Percentiles rank a stretch among this genome's conserved stretches.
phyloP scores from a whole-genome alignment of 2,329 filamentous ascomycete species.

The Tolypocladium sp. region DNA sequence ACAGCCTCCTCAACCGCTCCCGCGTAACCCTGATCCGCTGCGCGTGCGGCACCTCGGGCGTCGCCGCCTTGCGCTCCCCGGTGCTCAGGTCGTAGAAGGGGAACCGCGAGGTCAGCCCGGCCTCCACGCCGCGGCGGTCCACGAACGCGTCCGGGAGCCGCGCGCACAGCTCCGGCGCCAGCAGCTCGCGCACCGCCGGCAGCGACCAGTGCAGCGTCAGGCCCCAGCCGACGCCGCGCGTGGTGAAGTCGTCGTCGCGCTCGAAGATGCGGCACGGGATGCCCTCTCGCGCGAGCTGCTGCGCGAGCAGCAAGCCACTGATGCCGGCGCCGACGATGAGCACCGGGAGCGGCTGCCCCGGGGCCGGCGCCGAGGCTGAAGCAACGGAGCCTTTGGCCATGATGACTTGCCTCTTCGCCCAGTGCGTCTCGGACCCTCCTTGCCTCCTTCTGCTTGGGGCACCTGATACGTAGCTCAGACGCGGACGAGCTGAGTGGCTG shows the following conservation, averaged over 20 bases:
- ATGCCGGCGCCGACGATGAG: constrained; percentile 28
- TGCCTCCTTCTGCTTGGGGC: too few species aligned
- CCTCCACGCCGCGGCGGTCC: constrained; percentile 37
- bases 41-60: constrained; percentile 33
- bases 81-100: constrained; percentile 47
- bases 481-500: too few species aligned
- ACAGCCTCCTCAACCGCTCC: constrained; percentile 32
- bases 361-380: not conserved
- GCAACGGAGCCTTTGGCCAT: not conserved
- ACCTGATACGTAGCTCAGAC: not conserved
- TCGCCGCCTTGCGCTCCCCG: constrained; percentile 28
- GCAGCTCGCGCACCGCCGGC: constrained; percentile 37
- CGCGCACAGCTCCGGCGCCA: constrained; percentile 35
- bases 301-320: constrained; percentile 26
- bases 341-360: constrained; percentile 10
- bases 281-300: constrained; percentile 18
- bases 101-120: constrained; percentile 38
- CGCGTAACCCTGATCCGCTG: constrained; percentile 38
- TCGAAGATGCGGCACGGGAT: constrained; percentile 42
- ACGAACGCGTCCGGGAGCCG: constrained; percentile 43
- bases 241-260: constrained; percentile 35
- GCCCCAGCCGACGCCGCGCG: constrained; percentile 49
- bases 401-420: not conserved
- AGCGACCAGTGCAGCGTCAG: constrained; percentile 56
- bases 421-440: too few species aligned